These are phyloP conservation scores for Pycnococcus provasolii DNA, from an alignment of 139 green algal genomes.

Conservation along the genomic window DNA sequence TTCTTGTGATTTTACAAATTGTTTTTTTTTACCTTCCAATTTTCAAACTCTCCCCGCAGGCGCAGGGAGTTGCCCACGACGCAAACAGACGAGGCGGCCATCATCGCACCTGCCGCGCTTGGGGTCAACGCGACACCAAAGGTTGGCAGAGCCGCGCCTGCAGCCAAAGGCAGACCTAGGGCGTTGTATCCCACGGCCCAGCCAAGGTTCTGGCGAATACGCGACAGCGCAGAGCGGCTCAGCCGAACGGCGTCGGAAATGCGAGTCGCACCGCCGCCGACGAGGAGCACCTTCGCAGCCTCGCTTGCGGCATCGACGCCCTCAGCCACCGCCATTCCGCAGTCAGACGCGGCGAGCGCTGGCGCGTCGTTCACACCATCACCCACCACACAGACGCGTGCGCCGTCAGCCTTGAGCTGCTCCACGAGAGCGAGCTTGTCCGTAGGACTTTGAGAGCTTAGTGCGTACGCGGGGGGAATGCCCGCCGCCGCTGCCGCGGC, in stretches of 20 bases:
- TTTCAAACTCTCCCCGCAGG: too few species aligned
- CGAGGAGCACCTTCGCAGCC: constrained; percentile 74
- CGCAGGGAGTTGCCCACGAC: constrained; percentile 67
- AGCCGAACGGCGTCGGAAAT: constrained; percentile 61
- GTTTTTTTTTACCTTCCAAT: too few species aligned
- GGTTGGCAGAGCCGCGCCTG: constrained; percentile 60
- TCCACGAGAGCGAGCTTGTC: constrained; percentile 28
- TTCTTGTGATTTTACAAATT: too few species aligned
- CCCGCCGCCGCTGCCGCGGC: too few species aligned
- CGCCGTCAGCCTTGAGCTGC: constrained; percentile 15
- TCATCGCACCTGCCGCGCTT: constrained; percentile 67
- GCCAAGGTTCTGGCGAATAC: constrained; percentile 84
- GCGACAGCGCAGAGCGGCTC: constrained; percentile 58
- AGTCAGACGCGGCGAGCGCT: constrained; percentile 64
- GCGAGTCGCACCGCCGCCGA: constrained; percentile 31
- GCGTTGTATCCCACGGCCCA: constrained; percentile 93
- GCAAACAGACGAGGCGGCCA: constrained; percentile 74
- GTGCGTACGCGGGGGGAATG: too few species aligned
- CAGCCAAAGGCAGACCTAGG: constrained; percentile 82
- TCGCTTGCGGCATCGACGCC: constrained; percentile 64
- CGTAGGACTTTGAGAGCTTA: constrained; percentile 4
- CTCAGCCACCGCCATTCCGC: constrained; percentile 65
- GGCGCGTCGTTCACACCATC: constrained; percentile 95
- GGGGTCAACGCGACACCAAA: constrained; percentile 70
- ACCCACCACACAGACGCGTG: constrained; percentile 76